Conservation (phyloP, 1,284 basidiomycete genomes). For the Cryptococcus sp. region DNA sequence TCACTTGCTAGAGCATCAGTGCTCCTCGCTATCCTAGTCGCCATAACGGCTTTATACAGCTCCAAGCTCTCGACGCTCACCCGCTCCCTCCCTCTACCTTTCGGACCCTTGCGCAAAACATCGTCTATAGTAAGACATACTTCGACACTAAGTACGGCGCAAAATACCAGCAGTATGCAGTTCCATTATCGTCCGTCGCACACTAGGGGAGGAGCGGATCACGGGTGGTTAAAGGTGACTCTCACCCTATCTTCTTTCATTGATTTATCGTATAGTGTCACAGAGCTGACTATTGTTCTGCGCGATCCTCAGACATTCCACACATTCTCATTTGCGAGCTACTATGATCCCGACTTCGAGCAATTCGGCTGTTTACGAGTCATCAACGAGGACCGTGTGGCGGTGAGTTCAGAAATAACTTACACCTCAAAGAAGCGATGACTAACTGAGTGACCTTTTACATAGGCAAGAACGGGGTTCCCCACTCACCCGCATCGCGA, state of each 20-base stretch:
- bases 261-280: not conserved
- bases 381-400: slow-evolving; percentile 89
- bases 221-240: slow-evolving; percentile 79
- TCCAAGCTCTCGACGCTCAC: too few species aligned
- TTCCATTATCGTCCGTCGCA: slow-evolving; percentile 59
- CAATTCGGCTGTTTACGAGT: slow-evolving; percentile 55
- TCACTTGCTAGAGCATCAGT: too few species aligned
- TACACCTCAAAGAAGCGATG: not conserved
- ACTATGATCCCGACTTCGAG: slow-evolving; percentile 58
- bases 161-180: slow-evolving; percentile 13
- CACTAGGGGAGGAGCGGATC: slow-evolving; percentile 75
- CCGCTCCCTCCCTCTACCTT: too few species aligned
- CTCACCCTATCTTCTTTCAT: too few species aligned
- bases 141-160: not conserved
- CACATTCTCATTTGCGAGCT: slow-evolving; percentile 78
- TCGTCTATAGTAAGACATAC: not conserved
- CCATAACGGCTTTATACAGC: too few species aligned
- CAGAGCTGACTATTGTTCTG: not conserved
- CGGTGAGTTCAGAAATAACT: slow-evolving; percentile 33
- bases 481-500: slow-evolving; percentile 80
- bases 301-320: slow-evolving; percentile 64
- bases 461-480: slow-evolving; percentile 66
- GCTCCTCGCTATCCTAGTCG: too few species aligned
- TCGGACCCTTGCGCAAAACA: too few species aligned
- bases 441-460: not conserved